Conservation (phyloP, 371 early-diverging fungal species). For the Syncephalastrum contaminatum region DNA sequence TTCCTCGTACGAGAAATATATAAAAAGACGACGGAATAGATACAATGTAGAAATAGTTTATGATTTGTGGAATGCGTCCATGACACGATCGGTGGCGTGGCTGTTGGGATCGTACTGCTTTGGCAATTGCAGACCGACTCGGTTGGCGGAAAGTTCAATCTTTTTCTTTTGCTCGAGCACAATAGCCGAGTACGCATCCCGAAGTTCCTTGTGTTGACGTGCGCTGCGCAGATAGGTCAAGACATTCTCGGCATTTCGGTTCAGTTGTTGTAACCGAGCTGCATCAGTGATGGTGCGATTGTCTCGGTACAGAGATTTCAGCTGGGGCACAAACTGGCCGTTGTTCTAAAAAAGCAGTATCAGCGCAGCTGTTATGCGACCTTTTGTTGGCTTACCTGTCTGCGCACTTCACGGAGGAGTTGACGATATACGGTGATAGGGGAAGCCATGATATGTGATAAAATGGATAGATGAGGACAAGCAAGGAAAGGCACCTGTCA, state of each 20-base stretch:
- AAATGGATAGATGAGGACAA: neutral
- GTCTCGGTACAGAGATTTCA: constrained; percentile 33
- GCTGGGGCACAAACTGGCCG: constrained; percentile 31
- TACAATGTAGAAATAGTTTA: neutral
- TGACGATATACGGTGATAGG: constrained; percentile 27
- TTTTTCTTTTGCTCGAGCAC: constrained; percentile 48
- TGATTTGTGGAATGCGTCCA: constrained; percentile 17
- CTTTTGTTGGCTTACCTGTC: constrained; percentile 24
- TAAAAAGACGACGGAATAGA: constrained; percentile 4
- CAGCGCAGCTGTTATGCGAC: constrained; percentile 1
- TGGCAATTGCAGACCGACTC: constrained; percentile 48
- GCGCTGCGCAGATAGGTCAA: constrained; percentile 38
- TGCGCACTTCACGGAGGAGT: constrained; percentile 40
- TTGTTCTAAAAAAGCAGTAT: constrained; percentile 17
- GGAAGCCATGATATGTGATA: constrained; percentile 3
- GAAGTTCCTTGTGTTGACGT: constrained; percentile 48
- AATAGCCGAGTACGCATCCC: constrained; percentile 42
- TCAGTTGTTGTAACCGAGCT: constrained; percentile 23
- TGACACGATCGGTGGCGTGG: constrained; percentile 19
- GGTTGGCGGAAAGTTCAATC: constrained; percentile 46
- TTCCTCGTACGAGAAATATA: constrained; percentile 51
- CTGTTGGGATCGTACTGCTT: constrained; percentile 33
- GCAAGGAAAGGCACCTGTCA: neutral
- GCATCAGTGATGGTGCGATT: constrained; percentile 36
- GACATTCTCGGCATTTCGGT: constrained; percentile 42